Base-by-base conservation (phyloP, 148 eudicot species). In the Rhododendron ferrugineum region DNA sequence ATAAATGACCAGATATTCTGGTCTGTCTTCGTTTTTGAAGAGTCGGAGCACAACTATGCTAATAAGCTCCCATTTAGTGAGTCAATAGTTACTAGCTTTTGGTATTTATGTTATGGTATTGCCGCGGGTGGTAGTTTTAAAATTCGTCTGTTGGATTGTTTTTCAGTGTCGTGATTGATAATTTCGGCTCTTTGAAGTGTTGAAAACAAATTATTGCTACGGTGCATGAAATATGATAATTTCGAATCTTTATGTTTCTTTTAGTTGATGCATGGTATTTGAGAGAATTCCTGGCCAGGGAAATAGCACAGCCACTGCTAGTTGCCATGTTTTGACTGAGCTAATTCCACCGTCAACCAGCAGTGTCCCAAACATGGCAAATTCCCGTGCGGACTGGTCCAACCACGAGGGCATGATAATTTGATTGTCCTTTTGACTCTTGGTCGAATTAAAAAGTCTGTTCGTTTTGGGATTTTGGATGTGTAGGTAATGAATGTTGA, bases 1-100 rank as follows among this genome's bases (percentile, higher is more conserved):
- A 81, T 30, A 50, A 11, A 37, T 50, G 81, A 85, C 83, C 66
- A 6, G 70, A 85, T 68, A 54, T 15, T 36, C 20, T 79, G 75
- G 82, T 78, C 76, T 56, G 34, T 83, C 7, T 30, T 10, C 15
- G 26, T n/a, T 15, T 75, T 42, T 18, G 6, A 20, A 15, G n/a
- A 70, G 75, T 32, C 34, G 47, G 44, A 11, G 78, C 78, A 37
- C 44, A 18, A 74, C 46, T 15, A 18, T 37, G n/a, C 44, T 36
- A 6, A 16, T 34, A 16, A 34, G 78, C 78, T 74, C 78, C 76
- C 42, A 20, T 77, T 6, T 10, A 40, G 28, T 22, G 15, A 37
- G 44, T 75, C 18, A 30, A 10, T 74, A 74, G 78, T 74, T 16
- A 2, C 42, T 6, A 22, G 79, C 2, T 42, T 20, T 40, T 6